Conservation (phyloP, 495 filamentous ascomycete genomes). For the Penicillium bovifimosum region DNA sequence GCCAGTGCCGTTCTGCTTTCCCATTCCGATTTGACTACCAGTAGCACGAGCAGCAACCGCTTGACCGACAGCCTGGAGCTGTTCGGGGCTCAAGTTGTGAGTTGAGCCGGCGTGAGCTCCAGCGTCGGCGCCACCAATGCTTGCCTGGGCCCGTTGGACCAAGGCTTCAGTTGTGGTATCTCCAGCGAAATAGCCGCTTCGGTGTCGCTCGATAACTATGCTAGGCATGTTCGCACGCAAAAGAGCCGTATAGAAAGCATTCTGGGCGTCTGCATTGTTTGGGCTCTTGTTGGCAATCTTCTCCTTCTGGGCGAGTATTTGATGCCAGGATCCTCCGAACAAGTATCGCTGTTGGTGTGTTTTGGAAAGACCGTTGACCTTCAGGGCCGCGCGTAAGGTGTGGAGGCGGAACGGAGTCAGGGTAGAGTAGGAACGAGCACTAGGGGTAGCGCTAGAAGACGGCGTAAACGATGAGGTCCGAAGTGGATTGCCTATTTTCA, state of each 20-base stretch:
- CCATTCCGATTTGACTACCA: constrained; percentile 55
- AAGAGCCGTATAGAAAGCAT: constrained; percentile 89
- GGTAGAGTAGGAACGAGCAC: constrained; percentile 36
- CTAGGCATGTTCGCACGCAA: constrained; percentile 86
- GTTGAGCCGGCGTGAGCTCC: constrained; percentile 28
- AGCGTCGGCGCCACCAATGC: constrained; percentile 50
- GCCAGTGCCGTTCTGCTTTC: constrained; percentile 51
- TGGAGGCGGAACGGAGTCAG: constrained; percentile 27
- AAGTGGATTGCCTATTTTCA: constrained; percentile 15
- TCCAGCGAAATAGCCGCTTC: constrained; percentile 74
- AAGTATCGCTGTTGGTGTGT: constrained; percentile 45
- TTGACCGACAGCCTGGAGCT: constrained; percentile 79
- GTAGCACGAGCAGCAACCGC: constrained; percentile 72
- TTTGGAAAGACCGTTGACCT: constrained; percentile 20
- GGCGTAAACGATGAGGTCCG: constrained; percentile 21
- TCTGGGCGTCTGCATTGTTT: constrained; percentile 76
- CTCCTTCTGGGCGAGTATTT: constrained; percentile 66
- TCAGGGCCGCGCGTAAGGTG: constrained; percentile 18
- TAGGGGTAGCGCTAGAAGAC: constrained; percentile 9
- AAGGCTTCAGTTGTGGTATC: constrained; percentile 66
- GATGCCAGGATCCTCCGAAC: constrained; percentile 52
- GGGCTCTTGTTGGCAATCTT: constrained; percentile 89
- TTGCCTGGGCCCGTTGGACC: constrained; percentile 69
- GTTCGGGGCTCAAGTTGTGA: constrained; percentile 49
- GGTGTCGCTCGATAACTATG: constrained; percentile 84